phyloP scores from a whole-genome alignment of 345 rosid genomes.

The Eutrema heterophyllum region DNA sequence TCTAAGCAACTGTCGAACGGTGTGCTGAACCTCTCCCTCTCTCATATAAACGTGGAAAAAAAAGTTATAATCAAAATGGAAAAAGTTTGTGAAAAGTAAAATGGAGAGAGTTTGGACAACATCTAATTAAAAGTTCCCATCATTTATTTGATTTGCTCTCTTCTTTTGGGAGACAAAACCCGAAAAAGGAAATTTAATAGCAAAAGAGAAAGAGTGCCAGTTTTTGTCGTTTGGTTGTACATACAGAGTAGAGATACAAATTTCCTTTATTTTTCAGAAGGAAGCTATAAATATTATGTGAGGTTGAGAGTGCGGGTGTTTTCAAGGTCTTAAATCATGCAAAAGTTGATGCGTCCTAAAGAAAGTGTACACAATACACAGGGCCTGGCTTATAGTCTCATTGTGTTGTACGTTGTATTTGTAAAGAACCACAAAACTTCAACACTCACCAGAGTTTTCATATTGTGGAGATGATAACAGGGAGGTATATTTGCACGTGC shows the following conservation, averaged over 20 bases:
- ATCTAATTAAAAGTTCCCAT: not conserved
- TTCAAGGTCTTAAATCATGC: not conserved
- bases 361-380: not conserved
- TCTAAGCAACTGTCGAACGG: not conserved
- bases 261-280: not conserved
- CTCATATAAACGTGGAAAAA: not conserved
- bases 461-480: not conserved
- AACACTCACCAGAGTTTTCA: not conserved
- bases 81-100: not conserved
- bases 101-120: not conserved
- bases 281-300: not conserved
- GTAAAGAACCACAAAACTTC: not conserved
- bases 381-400: not conserved
- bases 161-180: conserved; percentile 6
- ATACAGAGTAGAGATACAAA: not conserved
- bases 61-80: not conserved
- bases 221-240: not conserved
- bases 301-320: not conserved
- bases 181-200: not conserved
- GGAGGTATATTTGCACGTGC: not conserved
- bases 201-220: not conserved
- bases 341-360: not conserved
- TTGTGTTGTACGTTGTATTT: not conserved
- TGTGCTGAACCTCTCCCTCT: not conserved
- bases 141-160: not conserved